Evolutionary conservation across 2,329 filamentous ascomycete species (phyloP), one percentile per base, ranked within the genome.

Genomic region (Tolypocladium tropicale): DNA sequence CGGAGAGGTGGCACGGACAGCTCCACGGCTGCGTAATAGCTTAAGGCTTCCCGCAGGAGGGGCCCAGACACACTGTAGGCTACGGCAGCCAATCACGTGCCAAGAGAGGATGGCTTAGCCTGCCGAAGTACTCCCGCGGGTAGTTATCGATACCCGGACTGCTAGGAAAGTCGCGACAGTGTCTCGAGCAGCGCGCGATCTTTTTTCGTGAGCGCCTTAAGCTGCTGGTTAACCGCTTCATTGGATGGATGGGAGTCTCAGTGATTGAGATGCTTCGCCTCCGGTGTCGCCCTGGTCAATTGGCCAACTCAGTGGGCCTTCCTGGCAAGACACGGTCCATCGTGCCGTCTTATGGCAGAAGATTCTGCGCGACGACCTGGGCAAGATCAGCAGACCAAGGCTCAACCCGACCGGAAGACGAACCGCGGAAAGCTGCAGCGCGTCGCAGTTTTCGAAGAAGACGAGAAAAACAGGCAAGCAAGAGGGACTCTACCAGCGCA

Each of bases 251-350:
- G 28, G 30, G 49, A 41, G 25, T 51, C 53, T 46, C 58, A 58
- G 43, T 50, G 52, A 28, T 41, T 53, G 55, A 62, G 54, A 71
- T 71, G 69, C 65, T 71, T 63, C 68, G 68, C 53, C 46, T 60
- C 32, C 56, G 60, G 52, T 60, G 61, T 41, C 53, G 58, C 32
- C 55, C 55, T 53, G 61, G 62, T 55, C 57, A 50, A 37, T 54
- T 60, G 60, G 57, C 57, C 56, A 59, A 52, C 30, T 53, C n/a
- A 4, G 23, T 14, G 32, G 16, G 21, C 36, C 48, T 25, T 36
- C 34, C 23, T 25, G 33, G 30, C n/a, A 4, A 30, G 16, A n/a
- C 16, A 14, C 34, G 18, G 21, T 18, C 6, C 41, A 28, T 23
- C 14, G 6, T 25, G n/a, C 37, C 52, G 11, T 23, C 6, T 43